Evolutionary conservation across 768 basidiomycete genomes (phyloP), one percentile per base, ranked within the genome.

Genomic region (Russula dissimulans): DNA sequence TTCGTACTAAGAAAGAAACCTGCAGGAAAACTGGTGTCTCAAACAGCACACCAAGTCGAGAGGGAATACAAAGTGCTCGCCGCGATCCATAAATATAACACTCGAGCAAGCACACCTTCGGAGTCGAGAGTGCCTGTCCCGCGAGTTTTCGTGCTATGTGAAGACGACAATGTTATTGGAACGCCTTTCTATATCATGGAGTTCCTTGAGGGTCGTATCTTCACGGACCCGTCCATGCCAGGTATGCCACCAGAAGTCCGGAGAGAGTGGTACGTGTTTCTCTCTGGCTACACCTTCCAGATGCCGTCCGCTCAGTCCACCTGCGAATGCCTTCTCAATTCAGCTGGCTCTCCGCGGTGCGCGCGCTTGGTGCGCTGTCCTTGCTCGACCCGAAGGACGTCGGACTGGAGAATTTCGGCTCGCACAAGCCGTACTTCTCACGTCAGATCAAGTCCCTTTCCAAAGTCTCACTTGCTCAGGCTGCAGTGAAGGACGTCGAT

Each of bases 121-220:
- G 74, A 76, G 38, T 73, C 78, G 59, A 77, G 75, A 36, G 85
- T 97, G 14, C 95, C 95, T 1, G 84, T 97, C 1, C 95, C 95
- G 1, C 81, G 84, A 66, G 90, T 93, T 0, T 86, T 89, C 61
- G 77, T 84, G 29, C 76, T 97, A 1, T 97, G 95, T 69, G 84
- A 89, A 67, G 91, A 97, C 68, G 75, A 67, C 39, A 67, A 74
- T 3, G 79, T 97, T 43, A 78, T 95, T 18, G 95, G 95, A 3
- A 92, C 93, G 26, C 83, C 87, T 2, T 97, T 97, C 74, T 98
- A 97, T 70, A 80, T 97, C 47, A 98, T 99, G 95, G 89, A 97
- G 70, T 98, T 90, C 70, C 69, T 98, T 47, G 85, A 95, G 22
- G 95, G 95, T 0, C 81, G 97, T 49, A 95, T 97, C 66, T 99